phyloP scores from a whole-genome alignment of 306 rosid genomes.

The Carpinus fangiana region DNA sequence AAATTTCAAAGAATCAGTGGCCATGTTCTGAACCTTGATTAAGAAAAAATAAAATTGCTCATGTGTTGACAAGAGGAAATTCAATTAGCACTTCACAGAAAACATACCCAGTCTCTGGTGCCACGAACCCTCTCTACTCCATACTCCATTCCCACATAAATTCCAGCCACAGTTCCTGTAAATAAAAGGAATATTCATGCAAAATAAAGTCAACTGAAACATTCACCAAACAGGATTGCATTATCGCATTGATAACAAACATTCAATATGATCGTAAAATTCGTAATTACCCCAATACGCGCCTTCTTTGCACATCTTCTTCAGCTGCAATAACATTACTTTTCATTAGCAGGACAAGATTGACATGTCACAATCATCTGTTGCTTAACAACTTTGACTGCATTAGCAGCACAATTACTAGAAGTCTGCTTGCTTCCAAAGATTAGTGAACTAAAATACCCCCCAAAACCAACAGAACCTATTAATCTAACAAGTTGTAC shows the following conservation, averaged over 20 bases:
- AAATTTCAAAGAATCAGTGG: not conserved
- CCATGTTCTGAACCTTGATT: not conserved
- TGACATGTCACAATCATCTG: not conserved
- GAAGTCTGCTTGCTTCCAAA: too few relatives aligned
- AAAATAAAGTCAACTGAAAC: slow-evolving; percentile 4
- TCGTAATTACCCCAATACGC: slow-evolving; percentile 86
- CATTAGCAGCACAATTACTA: too few relatives aligned
- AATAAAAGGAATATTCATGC: slow-evolving; percentile 1
- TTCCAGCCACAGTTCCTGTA: slow-evolving; percentile 74
- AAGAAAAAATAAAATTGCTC: not conserved
- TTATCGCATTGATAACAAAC: slow-evolving; percentile 3
- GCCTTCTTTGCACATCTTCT: slow-evolving; percentile 96
- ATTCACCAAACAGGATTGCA: not conserved
- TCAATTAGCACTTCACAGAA: slow-evolving; percentile 18
- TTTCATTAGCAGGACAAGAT: slow-evolving; percentile 32
- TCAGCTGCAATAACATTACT: slow-evolving; percentile 63
- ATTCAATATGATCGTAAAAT: slow-evolving; percentile 7
- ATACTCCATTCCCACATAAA: slow-evolving; percentile 81
- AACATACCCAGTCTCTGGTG: slow-evolving; percentile 84
- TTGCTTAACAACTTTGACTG: not conserved
- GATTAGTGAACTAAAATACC: not conserved
- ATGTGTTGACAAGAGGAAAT: slow-evolving; percentile 3
- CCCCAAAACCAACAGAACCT: not conserved
- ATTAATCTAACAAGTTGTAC: not conserved
- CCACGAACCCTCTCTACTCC: slow-evolving; percentile 78